Percentiles rank a stretch among this genome's conserved stretches.
These are phyloP conservation scores for Trypanosomatidae sp. DNA, from an alignment of 208 protist species.

Conservation along the genomic window DNA sequence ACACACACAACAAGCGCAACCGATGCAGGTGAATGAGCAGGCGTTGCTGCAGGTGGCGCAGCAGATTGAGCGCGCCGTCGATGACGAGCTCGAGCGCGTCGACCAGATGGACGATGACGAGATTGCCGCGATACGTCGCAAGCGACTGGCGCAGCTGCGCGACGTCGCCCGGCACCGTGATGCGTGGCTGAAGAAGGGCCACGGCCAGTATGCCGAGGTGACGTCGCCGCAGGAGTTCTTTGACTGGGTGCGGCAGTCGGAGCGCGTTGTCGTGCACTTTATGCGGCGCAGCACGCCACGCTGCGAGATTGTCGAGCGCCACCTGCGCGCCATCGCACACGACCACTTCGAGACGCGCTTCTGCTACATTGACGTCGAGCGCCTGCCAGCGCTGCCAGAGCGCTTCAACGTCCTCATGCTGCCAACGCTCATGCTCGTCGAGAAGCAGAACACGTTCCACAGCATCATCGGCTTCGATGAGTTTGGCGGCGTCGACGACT, in stretches of 20 bases:
- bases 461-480: slow-evolving; percentile 92
- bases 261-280: slow-evolving; percentile 86
- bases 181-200: slow-evolving; percentile 73
- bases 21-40: slow-evolving; percentile 25
- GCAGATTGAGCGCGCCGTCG: slow-evolving; percentile 73
- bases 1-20: slow-evolving; percentile 1
- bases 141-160: slow-evolving; percentile 57
- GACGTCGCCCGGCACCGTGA: slow-evolving; percentile 57
- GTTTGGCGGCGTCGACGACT: slow-evolving; percentile 82
- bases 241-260: slow-evolving; percentile 46
- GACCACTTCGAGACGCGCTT: slow-evolving; percentile 84
- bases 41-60: slow-evolving; percentile 60
- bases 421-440: slow-evolving; percentile 86
- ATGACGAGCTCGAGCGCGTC: slow-evolving; percentile 69
- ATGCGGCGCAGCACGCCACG: slow-evolving; percentile 74
- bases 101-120: slow-evolving; percentile 89
- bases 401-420: slow-evolving; percentile 88
- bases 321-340: slow-evolving; percentile 56
- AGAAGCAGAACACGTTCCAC: slow-evolving; percentile 82
- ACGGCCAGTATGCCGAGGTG: slow-evolving; percentile 73
- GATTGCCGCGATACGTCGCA: slow-evolving; percentile 47
- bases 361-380: slow-evolving; percentile 82
- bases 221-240: slow-evolving; percentile 77
- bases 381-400: slow-evolving; percentile 71
- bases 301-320: slow-evolving; percentile 79